Conservation (phyloP, 1,284 basidiomycete genomes). For the Ceratorhiza oryzae-sativae region DNA sequence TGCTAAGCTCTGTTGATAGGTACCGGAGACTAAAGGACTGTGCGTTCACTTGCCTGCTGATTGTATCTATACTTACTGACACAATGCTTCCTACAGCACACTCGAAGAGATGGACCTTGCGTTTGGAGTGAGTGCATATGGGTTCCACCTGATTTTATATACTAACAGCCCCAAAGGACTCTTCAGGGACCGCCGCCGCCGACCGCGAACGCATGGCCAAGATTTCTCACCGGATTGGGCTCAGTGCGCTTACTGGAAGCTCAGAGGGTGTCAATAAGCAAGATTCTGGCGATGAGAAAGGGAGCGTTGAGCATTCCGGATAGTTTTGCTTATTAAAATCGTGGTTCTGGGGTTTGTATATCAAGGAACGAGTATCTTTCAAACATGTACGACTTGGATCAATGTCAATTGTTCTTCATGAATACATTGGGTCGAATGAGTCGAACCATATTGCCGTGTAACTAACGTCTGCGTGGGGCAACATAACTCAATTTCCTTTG, state of each 20-base stretch:
- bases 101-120: constrained; percentile 74
- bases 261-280: constrained; percentile 8
- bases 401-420: neutral
- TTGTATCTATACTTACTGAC: neutral
- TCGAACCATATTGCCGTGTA: too few species aligned
- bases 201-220: constrained; percentile 63
- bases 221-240: constrained; percentile 66
- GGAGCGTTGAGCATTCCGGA: constrained; percentile 13
- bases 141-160: neutral
- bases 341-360: too few species aligned
- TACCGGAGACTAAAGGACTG: constrained; percentile 77
- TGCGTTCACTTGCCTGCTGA: constrained; percentile 50
- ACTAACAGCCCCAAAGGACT: constrained; percentile 49
- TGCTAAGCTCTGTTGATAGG: constrained; percentile 49
- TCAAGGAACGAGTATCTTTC: too few species aligned
- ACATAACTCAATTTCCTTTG: too few species aligned
- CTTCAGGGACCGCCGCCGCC: constrained; percentile 58
- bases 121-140: constrained; percentile 58
- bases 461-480: too few species aligned
- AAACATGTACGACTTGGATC: too few species aligned
- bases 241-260: constrained; percentile 46
- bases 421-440: too few species aligned
- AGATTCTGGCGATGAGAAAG: constrained; percentile 20
- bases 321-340: neutral
- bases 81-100: neutral